These are phyloP conservation scores for Hypoxylon rickii DNA, from an alignment of 495 filamentous ascomycete species.

Conservation along the genomic window DNA sequence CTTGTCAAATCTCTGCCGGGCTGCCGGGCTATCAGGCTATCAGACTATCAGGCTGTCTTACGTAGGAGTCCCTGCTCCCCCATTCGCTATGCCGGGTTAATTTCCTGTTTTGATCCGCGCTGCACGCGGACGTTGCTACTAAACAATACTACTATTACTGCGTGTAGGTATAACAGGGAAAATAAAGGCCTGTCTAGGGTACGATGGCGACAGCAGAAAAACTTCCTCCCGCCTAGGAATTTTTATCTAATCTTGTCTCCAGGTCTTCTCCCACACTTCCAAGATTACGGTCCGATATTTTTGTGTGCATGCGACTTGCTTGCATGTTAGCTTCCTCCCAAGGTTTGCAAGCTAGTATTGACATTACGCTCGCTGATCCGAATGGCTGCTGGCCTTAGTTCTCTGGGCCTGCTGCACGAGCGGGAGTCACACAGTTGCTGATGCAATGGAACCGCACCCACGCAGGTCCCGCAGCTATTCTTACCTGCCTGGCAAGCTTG, in stretches of 20 bases:
- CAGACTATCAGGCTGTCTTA: slow-evolving; percentile 2
- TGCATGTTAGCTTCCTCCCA: slow-evolving; percentile 20
- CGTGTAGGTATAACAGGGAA: no score
- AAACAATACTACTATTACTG: no score
- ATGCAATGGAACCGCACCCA: slow-evolving; percentile 34
- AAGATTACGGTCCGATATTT: slow-evolving; percentile 26
- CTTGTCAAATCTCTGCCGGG: slow-evolving; percentile 15
- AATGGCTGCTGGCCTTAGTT: slow-evolving; percentile 8
- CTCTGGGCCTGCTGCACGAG: slow-evolving; percentile 19
- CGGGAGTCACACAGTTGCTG: slow-evolving; percentile 22
- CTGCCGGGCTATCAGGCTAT: background rate
- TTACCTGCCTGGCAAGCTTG: no score
- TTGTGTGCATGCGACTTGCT: slow-evolving; percentile 23
- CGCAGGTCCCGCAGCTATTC: slow-evolving; percentile 26
- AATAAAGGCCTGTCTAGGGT: slow-evolving; percentile 2
- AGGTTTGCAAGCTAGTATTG: no score
- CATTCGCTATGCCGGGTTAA: slow-evolving; percentile 18
- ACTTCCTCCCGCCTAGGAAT: slow-evolving; percentile 2
- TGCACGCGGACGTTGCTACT: slow-evolving; percentile 3
- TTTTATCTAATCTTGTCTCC: slow-evolving; percentile 11
- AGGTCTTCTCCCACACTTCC: slow-evolving; percentile 5
- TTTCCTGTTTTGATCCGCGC: slow-evolving; percentile 24
- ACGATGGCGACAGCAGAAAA: slow-evolving; percentile 8
- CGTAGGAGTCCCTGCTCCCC: slow-evolving; percentile 17
- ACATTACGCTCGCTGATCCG: slow-evolving; percentile 17